phyloP scores from a whole-genome alignment of 352 stramenopile genomes.

The Pythium graminicola region DNA sequence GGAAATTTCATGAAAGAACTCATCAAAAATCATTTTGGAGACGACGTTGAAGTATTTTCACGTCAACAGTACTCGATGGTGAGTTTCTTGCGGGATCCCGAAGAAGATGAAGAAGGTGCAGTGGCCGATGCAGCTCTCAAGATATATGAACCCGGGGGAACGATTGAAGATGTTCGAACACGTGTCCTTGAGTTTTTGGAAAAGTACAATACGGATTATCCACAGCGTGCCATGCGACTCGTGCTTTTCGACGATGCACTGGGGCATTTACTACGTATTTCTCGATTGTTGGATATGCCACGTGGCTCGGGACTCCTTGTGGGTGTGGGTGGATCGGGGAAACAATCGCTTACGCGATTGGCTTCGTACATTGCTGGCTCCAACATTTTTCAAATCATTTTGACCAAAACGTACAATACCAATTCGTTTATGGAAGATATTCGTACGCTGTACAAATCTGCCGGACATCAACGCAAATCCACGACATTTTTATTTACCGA shows the following conservation, averaged over 20 bases:
- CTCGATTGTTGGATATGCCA: conserved; percentile 68
- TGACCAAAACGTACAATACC: conserved; percentile 88
- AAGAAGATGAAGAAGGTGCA: conserved; percentile 95
- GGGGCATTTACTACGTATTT: conserved; percentile 84
- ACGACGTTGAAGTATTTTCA: conserved; percentile 70
- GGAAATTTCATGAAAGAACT: conserved; percentile 77
- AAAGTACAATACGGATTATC: conserved; percentile 94
- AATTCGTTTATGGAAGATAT: conserved; percentile 93
- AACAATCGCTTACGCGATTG: conserved; percentile 91
- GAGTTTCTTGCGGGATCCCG: conserved; percentile 96
- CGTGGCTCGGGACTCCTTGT: conserved; percentile 82
- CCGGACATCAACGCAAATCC: conserved; percentile 93
- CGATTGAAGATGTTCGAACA: conserved; percentile 88
- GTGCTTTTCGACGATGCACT: conserved; percentile 90
- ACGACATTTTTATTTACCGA: conserved; percentile 99
- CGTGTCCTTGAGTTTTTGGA: conserved; percentile 88
- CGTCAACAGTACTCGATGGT: conserved; percentile 91
- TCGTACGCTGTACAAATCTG: conserved; percentile 94
- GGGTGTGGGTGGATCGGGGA: conserved; percentile 78
- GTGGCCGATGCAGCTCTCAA: conserved; percentile 93
- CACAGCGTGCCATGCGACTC: conserved; percentile 92
- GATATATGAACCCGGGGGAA: conserved; percentile 96
- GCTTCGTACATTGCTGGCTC: conserved; percentile 95
- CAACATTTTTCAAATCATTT: conserved; percentile 96
- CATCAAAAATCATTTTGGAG: conserved; percentile 83